Evolutionary conservation across 202 grass and related monocot genomes (phyloP).

Genomic region (Panicum hallii): DNA sequence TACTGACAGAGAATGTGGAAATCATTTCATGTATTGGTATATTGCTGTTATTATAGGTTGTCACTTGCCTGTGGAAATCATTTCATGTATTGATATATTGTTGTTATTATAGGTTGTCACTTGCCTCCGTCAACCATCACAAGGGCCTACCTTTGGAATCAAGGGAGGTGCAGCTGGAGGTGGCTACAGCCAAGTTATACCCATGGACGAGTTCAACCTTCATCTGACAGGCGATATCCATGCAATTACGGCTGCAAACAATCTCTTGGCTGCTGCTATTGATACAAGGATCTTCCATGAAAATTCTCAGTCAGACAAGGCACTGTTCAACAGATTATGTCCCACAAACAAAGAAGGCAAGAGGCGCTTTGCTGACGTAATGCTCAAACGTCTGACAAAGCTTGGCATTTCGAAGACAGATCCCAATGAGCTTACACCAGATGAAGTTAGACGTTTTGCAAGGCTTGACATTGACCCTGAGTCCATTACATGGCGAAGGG

Average conservation of each 20-base stretch:
- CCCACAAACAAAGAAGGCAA: conserved; percentile 96
- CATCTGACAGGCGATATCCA: conserved; percentile 97
- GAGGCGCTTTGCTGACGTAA: conserved; percentile 78
- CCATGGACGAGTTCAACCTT: conserved; percentile 99
- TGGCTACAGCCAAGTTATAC: conserved; percentile 98
- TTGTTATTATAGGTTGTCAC: conserved; percentile 74
- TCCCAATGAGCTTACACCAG: conserved; percentile 82
- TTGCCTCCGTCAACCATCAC: conserved; percentile 93
- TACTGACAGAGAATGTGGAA: conserved; percentile 6
- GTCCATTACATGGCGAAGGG: conserved; percentile 92
- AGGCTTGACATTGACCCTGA: conserved; percentile 89
- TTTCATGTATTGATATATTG: conserved; percentile 8
- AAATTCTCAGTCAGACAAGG: conserved; percentile 94
- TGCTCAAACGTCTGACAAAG: conserved; percentile 74
- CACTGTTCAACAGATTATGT: conserved; percentile 88
- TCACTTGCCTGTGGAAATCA: conserved; percentile 59
- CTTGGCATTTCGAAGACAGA: conserved; percentile 89
- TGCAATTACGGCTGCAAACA: conserved; percentile 97
- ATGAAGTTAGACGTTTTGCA: conserved; percentile 85
- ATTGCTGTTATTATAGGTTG: conserved; percentile 59
- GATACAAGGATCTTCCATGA: conserved; percentile 97
- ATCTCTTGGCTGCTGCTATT: conserved; percentile 97
- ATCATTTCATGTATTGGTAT: not conserved
- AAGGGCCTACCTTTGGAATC: conserved; percentile 97
- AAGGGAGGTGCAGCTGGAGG: conserved; percentile 98